A percentile compares a stretch with the other conserved stretches of the same genome.
Conservation (phyloP, 805 yeast species). For the Starmera quercuum region DNA sequence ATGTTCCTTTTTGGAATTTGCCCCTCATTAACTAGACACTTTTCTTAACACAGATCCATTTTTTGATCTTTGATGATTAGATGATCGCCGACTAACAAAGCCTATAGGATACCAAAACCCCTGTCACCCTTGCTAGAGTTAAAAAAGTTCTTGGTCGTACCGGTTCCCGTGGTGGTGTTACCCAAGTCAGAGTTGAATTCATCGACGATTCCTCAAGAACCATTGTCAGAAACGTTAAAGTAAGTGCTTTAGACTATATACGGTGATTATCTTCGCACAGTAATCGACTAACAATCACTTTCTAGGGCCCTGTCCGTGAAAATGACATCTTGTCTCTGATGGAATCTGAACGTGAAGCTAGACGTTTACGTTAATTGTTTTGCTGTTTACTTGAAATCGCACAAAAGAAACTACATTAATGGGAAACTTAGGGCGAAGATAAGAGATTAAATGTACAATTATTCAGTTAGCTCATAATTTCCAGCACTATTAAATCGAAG, state of each 20-base stretch:
- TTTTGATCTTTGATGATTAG: too few relatives aligned
- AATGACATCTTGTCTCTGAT: slow-evolving; percentile 97
- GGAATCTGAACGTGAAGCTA: slow-evolving; percentile 99
- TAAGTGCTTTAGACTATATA: too few relatives aligned
- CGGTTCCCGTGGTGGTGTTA: slow-evolving; percentile 99
- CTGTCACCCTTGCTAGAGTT: slow-evolving; percentile 98
- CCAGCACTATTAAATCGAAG: slow-evolving; percentile 1
- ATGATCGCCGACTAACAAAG: too few relatives aligned
- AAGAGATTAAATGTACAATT: slow-evolving; percentile 20
- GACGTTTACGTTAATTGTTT: slow-evolving; percentile 70
- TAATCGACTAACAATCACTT: too few relatives aligned
- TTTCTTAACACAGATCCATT: too few relatives aligned
- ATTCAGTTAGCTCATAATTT: slow-evolving; percentile 8
- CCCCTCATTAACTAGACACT: too few relatives aligned
- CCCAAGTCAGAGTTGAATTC: slow-evolving; percentile 97
- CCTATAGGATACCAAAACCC: slow-evolving; percentile 26
- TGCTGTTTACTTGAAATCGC: slow-evolving; percentile 1
- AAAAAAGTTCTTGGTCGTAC: slow-evolving; percentile 99
- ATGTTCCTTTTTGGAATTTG: too few relatives aligned
- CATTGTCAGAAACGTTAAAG: slow-evolving; percentile 94
- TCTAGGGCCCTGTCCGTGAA: slow-evolving; percentile 98
- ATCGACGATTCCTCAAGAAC: slow-evolving; percentile 92
- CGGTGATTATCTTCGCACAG: too few relatives aligned
- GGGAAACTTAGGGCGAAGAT: slow-evolving; percentile 7
- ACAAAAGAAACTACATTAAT: slow-evolving; percentile 8